These are phyloP conservation scores for Astrocystis sublimbata DNA, from an alignment of 495 filamentous ascomycete species.

Conservation along the genomic window DNA sequence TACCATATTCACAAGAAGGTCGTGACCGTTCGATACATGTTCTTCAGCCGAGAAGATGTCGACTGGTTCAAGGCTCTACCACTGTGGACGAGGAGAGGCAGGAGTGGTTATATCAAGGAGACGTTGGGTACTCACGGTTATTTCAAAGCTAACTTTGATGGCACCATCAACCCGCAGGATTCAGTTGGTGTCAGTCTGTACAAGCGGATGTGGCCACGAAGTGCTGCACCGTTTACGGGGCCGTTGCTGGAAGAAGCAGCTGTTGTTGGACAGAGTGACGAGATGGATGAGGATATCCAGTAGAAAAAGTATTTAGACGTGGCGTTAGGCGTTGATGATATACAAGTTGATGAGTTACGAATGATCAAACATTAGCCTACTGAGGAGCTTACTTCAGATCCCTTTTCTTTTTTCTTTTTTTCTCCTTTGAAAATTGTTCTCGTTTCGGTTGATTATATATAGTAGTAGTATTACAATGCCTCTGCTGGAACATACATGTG, in stretches of 20 bases:
- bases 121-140: constrained; percentile 94
- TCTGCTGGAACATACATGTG: background rate
- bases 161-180: constrained; percentile 91
- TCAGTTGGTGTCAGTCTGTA: constrained; percentile 89
- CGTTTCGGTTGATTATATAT: background rate
- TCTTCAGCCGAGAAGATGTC: constrained; percentile 94
- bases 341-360: background rate
- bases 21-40: constrained; percentile 98
- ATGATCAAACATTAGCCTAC: constrained; percentile 6
- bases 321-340: constrained; percentile 11
- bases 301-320: constrained; percentile 14
- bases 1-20: constrained; percentile 98
- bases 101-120: constrained; percentile 90
- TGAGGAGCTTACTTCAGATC: background rate
- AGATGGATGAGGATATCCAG: constrained; percentile 45
- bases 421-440: too few relatives aligned
- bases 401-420: background rate
- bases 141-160: constrained; percentile 98
- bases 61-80: constrained; percentile 95
- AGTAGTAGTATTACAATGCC: constrained; percentile 1
- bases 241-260: constrained; percentile 35
- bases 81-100: constrained; percentile 87
- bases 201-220: constrained; percentile 87
- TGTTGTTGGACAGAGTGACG: constrained; percentile 25
- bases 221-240: constrained; percentile 55